phyloP scores from a whole-genome alignment of 2,329 filamentous ascomycete species.

The Botrytis porri region DNA sequence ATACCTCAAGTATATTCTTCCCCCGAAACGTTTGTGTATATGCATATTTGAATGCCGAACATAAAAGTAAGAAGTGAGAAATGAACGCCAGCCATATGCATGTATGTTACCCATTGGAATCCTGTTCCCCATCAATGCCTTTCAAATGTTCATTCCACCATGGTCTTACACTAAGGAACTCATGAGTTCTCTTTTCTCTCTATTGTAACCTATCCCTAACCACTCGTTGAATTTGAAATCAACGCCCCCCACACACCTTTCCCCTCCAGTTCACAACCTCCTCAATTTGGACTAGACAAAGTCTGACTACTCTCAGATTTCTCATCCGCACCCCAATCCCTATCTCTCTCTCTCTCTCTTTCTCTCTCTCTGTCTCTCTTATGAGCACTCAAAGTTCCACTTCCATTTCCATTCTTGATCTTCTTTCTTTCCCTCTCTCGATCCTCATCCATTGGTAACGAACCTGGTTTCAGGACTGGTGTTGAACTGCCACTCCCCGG shows the following conservation, averaged over 20 bases:
- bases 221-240: not conserved
- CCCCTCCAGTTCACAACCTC: not conserved
- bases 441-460: conserved; percentile 13
- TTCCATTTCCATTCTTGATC: conserved; percentile 14
- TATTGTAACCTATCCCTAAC: not conserved
- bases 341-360: not conserved
- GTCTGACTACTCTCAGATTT: conserved; percentile 20
- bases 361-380: conserved; percentile 8
- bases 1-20: not conserved
- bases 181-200: not conserved
- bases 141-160: not conserved
- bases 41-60: not conserved
- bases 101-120: conserved; percentile 3
- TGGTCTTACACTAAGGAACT: conserved; percentile 12
- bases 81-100: conserved; percentile 9
- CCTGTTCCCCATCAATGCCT: conserved; percentile 3
- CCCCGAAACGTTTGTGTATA: not conserved
- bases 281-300: conserved; percentile 18
- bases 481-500: conserved; percentile 17
- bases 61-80: not conserved
- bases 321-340: conserved; percentile 14
- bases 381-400: not conserved
- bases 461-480: conserved; percentile 17
- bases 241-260: not conserved
- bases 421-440: conserved; percentile 9